Percentiles rank a stretch among this genome's conserved stretches.
Conservation (phyloP, 2,329 filamentous ascomycete species). For the Monosporascus sp. region DNA sequence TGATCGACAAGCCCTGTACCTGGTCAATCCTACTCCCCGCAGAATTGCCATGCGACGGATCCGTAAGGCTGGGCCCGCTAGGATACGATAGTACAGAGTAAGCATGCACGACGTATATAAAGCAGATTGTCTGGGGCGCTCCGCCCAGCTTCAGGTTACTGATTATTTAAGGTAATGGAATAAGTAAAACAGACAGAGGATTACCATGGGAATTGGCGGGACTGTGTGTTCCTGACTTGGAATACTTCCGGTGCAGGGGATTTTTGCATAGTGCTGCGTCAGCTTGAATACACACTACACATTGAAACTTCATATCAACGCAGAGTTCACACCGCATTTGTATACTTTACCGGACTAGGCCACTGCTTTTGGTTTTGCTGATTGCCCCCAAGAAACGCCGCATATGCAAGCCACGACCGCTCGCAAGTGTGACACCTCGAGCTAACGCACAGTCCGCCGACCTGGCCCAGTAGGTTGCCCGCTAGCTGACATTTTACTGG, state of each 20-base stretch:
- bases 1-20: neutral
- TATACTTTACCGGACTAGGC: neutral
- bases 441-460: neutral
- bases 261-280: neutral
- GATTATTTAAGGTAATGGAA: too few species aligned
- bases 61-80: neutral
- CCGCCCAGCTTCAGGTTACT: neutral
- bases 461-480: neutral
- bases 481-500: neutral
- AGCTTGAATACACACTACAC: too few species aligned
- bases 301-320: too few species aligned
- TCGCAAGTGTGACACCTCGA: neutral
- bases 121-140: neutral
- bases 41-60: neutral
- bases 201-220: neutral
- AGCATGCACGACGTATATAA: neutral
- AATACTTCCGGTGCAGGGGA: neutral
- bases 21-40: neutral
- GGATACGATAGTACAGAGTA: neutral
- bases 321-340: too few species aligned
- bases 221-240: neutral
- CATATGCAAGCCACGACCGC: neutral
- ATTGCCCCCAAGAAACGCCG: neutral
- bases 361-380: neutral
- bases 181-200: neutral